These are phyloP conservation scores for Hypholoma sublateritium DNA, from an alignment of 768 basidiomycete genomes.

Conservation along the genomic window DNA sequence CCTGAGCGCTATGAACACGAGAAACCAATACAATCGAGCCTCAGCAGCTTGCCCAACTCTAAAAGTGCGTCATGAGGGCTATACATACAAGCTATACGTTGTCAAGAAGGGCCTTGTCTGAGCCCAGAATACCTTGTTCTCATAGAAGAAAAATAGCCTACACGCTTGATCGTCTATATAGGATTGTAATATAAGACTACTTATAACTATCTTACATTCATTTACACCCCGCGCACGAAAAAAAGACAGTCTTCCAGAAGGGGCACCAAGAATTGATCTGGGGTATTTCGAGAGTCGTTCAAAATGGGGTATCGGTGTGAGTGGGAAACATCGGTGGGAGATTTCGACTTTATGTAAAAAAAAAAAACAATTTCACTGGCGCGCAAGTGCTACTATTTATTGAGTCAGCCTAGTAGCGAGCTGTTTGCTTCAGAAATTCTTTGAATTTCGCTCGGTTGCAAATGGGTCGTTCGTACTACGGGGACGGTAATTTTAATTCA, in stretches of 20 bases:
- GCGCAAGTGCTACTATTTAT: too few species aligned
- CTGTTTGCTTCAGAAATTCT: neutral
- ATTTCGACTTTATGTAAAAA: too few species aligned
- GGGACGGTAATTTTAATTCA: too few species aligned
- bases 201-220: conserved; percentile 1
- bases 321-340: conserved; percentile 14
- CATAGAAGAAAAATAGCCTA: neutral
- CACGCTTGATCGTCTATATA: neutral
- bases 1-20: neutral
- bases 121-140: conserved; percentile 6
- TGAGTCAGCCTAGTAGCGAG: neutral
- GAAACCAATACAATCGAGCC: neutral
- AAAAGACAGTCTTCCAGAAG: conserved; percentile 11
- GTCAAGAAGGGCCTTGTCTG: conserved; percentile 5
- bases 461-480: too few species aligned
- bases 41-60: neutral
- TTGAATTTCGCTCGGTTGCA: too few species aligned
- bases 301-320: conserved; percentile 24
- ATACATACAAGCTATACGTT: neutral
- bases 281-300: too few species aligned
- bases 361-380: too few species aligned
- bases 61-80: conserved; percentile 1
- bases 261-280: conserved; percentile 11
- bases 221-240: conserved; percentile 7
- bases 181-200: conserved; percentile 1